Base-by-base conservation (phyloP, 768 basidiomycete genomes). In the Crepidotus variabilis region DNA sequence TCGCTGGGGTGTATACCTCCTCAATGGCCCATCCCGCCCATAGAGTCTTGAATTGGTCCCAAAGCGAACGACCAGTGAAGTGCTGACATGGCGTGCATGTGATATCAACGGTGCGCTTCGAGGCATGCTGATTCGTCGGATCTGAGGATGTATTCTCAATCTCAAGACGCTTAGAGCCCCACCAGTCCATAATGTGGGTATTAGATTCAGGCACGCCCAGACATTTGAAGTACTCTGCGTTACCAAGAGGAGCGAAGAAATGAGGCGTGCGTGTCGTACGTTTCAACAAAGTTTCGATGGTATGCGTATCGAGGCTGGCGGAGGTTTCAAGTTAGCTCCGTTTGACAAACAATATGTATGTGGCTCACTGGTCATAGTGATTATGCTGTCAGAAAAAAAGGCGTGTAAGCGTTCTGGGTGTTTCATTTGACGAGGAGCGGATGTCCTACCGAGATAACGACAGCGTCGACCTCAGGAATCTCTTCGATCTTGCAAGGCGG, bases 11-110 rank as follows among this genome's bases (percentile, higher is more conserved):
- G 3, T 66, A 65, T 22, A 83, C 79, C 62, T 82, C 75, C 61
- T 84, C 78, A 20, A 88, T 68, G 39, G 74, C 80, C 87, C 87
- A 90, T 35, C 80, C 79, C 0, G 81, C 76, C 88, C 88, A 90
- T 8, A 89, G 76, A 0, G 81, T 76, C 55, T 78, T 76, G 68
- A 78, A 83, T 48, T 74, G 69, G 65, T 88, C 87, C 46, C 71
- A 71, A 2, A 76, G 32, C 0, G 70, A 67, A 46, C 86, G 74
- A 2, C 78, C 79, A 2, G 83, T 80, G 59, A 80, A 77, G 68
- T 90, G 88, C 66, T 90, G 88, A 32, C 77, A 75, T 0, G 86
- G 86, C 1, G 83, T 83, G 65, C 82, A 84, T 0, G 80, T 82
- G 16, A 87, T 66, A 50, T 78, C 74, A 50, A 85, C 71, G 5